Base-by-base conservation (phyloP, 2,329 filamentous ascomycete species). In the Epicoccum sorghinum region DNA sequence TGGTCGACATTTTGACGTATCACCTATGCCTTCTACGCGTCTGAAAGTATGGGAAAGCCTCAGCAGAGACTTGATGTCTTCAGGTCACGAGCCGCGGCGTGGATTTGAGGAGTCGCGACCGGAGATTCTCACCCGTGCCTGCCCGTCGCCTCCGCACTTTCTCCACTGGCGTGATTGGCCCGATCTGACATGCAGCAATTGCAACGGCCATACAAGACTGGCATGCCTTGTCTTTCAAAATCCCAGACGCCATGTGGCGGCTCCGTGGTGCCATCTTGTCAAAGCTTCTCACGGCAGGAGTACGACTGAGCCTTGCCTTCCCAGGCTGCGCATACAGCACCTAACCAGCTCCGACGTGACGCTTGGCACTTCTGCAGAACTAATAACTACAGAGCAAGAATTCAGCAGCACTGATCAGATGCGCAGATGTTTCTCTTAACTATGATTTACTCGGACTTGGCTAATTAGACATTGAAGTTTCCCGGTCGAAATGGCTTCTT, bases 1-100 rank as follows among this genome's bases (percentile, higher is more conserved):
- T 76, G 23, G 69, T 73, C 40, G 73, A 75, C 75, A 77, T 76
- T 8, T 51, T 59, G 58, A 47, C 30, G 52, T 47, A 58, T 47
- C 56, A 43, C 37, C 42, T 38, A 50, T 45, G 43, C 43, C 47
- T 42, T 18, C 46, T 42, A 50, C 52, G 41, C 46, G 52, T 50
- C n/a, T 32, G 40, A 27, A 55, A 54, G 47, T 51, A 55, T 41
- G 32, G 47, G 41, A 40, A 58, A 50, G 52, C 58, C n/a, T n/a
- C 48, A 51, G 37, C 54, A 38, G 47, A 37, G 57, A 60, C 59
- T 59, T 49, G 60, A 32, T 52, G 59, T 61, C 56, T 60, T 62
- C 50, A 54, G 56, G 54, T 59, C 61, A 64, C 61, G 55, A 65
- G 65, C 58, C 45, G 52, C 60, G 55, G 61, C 55, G 52, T 46